These are phyloP conservation scores for Phragmites australis DNA, from an alignment of 176 grass and related monocot genomes.

Conservation along the genomic window DNA sequence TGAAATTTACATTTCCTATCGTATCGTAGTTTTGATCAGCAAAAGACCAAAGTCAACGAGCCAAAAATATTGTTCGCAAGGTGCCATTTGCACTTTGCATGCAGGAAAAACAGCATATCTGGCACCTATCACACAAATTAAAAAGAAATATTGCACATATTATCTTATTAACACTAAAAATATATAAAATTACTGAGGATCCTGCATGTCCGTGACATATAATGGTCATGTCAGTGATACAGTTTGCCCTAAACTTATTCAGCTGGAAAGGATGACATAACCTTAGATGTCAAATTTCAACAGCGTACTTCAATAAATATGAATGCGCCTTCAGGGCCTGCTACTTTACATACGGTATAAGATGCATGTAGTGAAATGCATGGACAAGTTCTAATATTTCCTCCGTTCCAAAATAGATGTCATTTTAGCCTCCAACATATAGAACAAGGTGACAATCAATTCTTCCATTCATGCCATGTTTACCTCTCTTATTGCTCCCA, in stretches of 20 bases:
- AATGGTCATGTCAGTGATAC: neutral
- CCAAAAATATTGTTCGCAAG: neutral
- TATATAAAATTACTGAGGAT: neutral
- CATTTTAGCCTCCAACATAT: neutral
- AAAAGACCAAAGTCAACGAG: neutral
- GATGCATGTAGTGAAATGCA: constrained; percentile 1
- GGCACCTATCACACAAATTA: neutral
- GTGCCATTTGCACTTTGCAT: constrained; percentile 8
- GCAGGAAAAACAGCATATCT: constrained; percentile 4
- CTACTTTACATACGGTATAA: neutral
- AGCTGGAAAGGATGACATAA: neutral
- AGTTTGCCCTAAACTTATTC: neutral
- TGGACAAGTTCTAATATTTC: neutral
- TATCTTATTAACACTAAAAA: neutral
- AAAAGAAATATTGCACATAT: neutral
- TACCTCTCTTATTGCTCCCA: neutral
- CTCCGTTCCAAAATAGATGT: too few relatives aligned
- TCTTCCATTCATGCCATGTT: neutral
- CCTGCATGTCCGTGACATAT: neutral
- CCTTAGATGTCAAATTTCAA: neutral
- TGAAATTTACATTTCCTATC: neutral
- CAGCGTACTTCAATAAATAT: neutral
- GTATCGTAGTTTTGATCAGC: constrained; percentile 10
- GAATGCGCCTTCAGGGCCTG: neutral
- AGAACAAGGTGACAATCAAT: neutral